Conservation (phyloP, 345 rosid species). For the Melaleuca quinquenervia region DNA sequence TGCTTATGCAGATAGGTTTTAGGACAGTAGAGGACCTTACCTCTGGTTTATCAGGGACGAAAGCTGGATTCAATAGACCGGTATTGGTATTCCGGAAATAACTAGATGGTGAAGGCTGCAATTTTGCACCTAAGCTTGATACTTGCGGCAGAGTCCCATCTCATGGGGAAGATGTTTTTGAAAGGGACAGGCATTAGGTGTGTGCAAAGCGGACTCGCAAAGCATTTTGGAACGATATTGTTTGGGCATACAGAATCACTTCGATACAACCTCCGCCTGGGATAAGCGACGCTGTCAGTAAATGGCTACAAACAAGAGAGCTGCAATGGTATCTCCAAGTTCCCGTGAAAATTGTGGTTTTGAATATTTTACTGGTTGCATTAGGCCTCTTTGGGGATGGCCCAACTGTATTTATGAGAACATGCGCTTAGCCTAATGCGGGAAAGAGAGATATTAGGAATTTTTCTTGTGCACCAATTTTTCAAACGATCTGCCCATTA, state of each 20-base stretch:
- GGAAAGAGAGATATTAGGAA: not conserved
- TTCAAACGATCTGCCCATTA: not conserved
- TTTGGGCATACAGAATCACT: not conserved
- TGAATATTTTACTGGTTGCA: not conserved
- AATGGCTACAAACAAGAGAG: not conserved
- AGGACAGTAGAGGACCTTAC: constrained; percentile 70
- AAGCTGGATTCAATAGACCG: constrained; percentile 68
- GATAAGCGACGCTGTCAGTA: not conserved
- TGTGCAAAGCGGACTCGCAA: not conserved
- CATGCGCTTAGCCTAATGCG: not conserved
- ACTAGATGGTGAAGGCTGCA: not conserved
- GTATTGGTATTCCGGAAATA: constrained; percentile 67
- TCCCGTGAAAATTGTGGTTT: not conserved
- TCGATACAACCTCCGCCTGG: not conserved
- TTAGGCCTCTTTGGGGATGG: not conserved
- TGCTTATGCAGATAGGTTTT: constrained; percentile 68
- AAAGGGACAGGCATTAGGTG: not conserved
- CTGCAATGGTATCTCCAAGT: not conserved
- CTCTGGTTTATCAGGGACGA: constrained; percentile 49
- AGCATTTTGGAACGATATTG: not conserved
- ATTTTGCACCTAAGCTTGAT: not conserved
- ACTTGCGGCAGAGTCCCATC: not conserved
- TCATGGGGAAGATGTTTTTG: not conserved
- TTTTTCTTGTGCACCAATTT: not conserved
- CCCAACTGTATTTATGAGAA: not conserved